phyloP scores from a whole-genome alignment of 2,329 filamentous ascomycete species.

The Calonectria henricotiae region DNA sequence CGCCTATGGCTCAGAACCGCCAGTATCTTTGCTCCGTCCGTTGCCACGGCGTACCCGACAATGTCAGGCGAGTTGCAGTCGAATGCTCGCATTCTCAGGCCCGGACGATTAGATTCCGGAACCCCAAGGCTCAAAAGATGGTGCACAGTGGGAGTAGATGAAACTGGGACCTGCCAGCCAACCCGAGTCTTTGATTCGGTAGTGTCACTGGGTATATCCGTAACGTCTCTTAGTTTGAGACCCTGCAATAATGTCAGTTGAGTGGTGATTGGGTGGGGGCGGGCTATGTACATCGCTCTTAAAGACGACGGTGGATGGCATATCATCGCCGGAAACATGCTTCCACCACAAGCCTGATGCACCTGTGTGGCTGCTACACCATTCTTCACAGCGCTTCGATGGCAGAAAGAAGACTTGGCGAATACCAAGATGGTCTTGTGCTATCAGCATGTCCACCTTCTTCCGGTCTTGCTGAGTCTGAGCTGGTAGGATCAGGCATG shows the following conservation, averaged over 20 bases:
- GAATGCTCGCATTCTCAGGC: background rate
- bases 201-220: background rate
- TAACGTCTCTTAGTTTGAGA: background rate
- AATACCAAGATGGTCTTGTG: constrained; percentile 14
- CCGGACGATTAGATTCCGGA: background rate
- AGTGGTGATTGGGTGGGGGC: background rate
- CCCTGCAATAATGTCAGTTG: background rate
- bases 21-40: background rate
- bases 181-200: background rate
- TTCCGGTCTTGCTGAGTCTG: background rate
- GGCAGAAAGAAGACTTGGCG: constrained; percentile 1
- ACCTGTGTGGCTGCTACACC: background rate
- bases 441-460: background rate
- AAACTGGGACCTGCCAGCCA: background rate
- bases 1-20: background rate
- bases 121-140: background rate
- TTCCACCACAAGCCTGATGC: background rate
- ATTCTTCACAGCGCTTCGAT: background rate
- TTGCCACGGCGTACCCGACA: background rate
- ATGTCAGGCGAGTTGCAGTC: constrained; percentile 5
- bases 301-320: background rate
- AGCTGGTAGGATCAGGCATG: background rate
- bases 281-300: background rate
- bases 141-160: background rate
- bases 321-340: background rate